Conservation (phyloP, 2,329 filamentous ascomycete genomes). For the Dothidotthia symphoricarpi region DNA sequence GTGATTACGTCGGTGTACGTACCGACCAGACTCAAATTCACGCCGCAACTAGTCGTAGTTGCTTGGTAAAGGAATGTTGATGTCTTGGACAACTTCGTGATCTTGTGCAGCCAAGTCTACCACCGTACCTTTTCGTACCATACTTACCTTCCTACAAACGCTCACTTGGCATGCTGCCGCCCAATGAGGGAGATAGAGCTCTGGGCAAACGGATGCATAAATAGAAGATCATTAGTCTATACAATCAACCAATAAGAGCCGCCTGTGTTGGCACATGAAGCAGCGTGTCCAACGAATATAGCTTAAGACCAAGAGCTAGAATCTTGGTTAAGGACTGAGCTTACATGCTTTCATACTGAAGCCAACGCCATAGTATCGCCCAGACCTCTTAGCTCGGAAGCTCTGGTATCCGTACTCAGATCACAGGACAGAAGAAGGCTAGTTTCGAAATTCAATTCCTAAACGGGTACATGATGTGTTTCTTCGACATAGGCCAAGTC, state of each 20-base stretch:
- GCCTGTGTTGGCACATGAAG: conserved; percentile 8
- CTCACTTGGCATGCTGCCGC: conserved; percentile 6
- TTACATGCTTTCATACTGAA: conserved; percentile 8
- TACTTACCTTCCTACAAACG: conserved; percentile 1
- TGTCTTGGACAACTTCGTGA: conserved; percentile 9
- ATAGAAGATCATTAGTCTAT: conserved; percentile 4
- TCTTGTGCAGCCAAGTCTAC: conserved; percentile 16
- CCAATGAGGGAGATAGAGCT: conserved; percentile 2
- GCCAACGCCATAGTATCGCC: conserved; percentile 32
- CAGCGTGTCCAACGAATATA: conserved; percentile 1
- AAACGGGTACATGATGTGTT: too few species aligned
- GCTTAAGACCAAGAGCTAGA: neutral
- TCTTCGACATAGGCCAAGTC: too few species aligned
- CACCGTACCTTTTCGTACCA: conserved; percentile 9
- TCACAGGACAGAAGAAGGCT: too few species aligned
- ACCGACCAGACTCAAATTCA: conserved; percentile 2
- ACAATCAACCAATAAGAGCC: conserved; percentile 2
- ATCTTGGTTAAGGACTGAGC: too few species aligned
- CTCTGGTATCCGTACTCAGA: conserved; percentile 15
- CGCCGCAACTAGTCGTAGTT: conserved; percentile 5
- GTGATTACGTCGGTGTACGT: conserved; percentile 19
- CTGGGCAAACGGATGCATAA: conserved; percentile 4
- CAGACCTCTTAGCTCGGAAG: conserved; percentile 25
- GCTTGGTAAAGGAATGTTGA: conserved; percentile 15
- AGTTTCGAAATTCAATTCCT: too few species aligned